A percentile compares a stretch with the other conserved stretches of the same genome.
phyloP scores from a whole-genome alignment of 768 basidiomycete species.

The Lactifluus rugatus region DNA sequence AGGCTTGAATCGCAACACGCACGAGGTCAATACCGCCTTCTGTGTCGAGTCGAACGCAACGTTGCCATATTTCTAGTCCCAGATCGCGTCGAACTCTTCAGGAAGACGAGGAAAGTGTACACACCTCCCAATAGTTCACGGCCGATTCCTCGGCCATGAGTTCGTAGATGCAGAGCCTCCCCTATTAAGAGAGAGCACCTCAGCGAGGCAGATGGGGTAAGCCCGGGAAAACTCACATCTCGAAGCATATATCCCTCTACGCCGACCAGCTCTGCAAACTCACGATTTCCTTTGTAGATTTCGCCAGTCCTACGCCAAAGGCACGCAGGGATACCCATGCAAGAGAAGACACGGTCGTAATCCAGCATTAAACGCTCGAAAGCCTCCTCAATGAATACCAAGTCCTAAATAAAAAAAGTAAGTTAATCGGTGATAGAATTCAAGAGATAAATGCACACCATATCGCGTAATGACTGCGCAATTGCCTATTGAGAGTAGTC shows the following conservation, averaged over 20 bases:
- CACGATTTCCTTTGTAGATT: slow-evolving; percentile 96
- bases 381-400: slow-evolving; percentile 96
- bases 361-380: slow-evolving; percentile 93
- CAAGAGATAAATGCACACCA: slow-evolving; percentile 38
- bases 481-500: slow-evolving; percentile 41
- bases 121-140: slow-evolving; percentile 95
- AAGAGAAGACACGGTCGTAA: slow-evolving; percentile 89
- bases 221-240: slow-evolving; percentile 44
- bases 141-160: slow-evolving; percentile 96
- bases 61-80: slow-evolving; percentile 77
- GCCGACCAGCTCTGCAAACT: slow-evolving; percentile 86
- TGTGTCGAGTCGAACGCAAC: slow-evolving; percentile 88
- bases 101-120: slow-evolving; percentile 16
- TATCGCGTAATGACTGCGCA: slow-evolving; percentile 74
- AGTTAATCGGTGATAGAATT: neutral
- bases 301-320: slow-evolving; percentile 95
- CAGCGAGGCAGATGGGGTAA: neutral
- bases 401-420: slow-evolving; percentile 43
- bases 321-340: slow-evolving; percentile 96
- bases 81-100: neutral
- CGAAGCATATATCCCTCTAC: slow-evolving; percentile 81
- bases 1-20: slow-evolving; percentile 76
- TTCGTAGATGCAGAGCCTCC: slow-evolving; percentile 92
- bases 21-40: slow-evolving; percentile 89
- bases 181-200: slow-evolving; percentile 32